Conservation (phyloP, 768 basidiomycete species). For the Strobilomyces dryophilus region DNA sequence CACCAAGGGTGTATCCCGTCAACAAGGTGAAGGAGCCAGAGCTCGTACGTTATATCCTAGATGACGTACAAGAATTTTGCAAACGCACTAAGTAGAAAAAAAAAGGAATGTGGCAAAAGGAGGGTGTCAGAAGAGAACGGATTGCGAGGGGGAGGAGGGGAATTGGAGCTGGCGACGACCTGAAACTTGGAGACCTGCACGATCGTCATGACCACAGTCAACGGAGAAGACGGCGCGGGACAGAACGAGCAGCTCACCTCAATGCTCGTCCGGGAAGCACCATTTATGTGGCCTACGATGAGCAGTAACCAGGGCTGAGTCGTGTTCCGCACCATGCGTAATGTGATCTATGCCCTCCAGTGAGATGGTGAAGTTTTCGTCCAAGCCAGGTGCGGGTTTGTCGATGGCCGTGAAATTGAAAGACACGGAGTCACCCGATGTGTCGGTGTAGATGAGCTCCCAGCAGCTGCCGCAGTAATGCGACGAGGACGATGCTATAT, state of each 20-base stretch:
- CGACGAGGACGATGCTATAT: slow-evolving; percentile 44
- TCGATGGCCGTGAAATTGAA: slow-evolving; percentile 54
- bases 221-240: background rate
- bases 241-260: background rate
- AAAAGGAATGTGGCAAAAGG: background rate
- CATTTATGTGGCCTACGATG: slow-evolving; percentile 9
- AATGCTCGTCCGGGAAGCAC: slow-evolving; percentile 4
- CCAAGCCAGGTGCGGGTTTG: background rate
- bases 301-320: slow-evolving; percentile 21
- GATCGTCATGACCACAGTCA: background rate
- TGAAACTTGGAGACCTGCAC: background rate
- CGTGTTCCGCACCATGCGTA: slow-evolving; percentile 17
- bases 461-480: slow-evolving; percentile 57
- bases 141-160: background rate
- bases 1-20: background rate
- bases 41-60: background rate
- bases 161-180: background rate
- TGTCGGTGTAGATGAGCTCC: slow-evolving; percentile 44
- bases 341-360: background rate
- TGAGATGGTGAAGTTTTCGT: slow-evolving; percentile 33
- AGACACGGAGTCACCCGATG: slow-evolving; percentile 27
- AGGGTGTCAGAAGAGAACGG: background rate
- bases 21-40: background rate
- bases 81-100: background rate
- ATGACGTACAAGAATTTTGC: background rate